Evolutionary conservation across 2,329 filamentous ascomycete species (phyloP).

Genomic region (Neobulgaria alba): DNA sequence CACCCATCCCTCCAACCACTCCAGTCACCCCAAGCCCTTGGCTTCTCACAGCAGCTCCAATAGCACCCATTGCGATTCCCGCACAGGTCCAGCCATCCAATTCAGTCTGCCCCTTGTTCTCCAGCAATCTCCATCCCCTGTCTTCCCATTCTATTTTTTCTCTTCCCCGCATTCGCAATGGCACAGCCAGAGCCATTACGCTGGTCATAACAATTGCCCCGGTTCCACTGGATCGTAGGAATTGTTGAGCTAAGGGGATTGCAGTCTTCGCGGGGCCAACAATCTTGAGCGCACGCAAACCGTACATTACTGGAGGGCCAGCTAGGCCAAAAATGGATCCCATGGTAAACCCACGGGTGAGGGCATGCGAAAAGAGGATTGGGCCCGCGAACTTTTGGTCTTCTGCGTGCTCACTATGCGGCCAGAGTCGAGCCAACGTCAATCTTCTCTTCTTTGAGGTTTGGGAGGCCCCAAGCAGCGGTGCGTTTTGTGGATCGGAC

Average conservation of each 20-base stretch:
- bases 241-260: slow-evolving; percentile 26
- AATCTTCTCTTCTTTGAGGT: not conserved
- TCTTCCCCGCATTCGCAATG: slow-evolving; percentile 43
- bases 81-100: slow-evolving; percentile 46
- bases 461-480: no score
- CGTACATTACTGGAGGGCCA: not conserved
- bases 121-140: slow-evolving; percentile 51
- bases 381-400: slow-evolving; percentile 47
- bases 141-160: slow-evolving; percentile 57
- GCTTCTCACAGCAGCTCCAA: slow-evolving; percentile 26
- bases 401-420: slow-evolving; percentile 50
- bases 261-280: slow-evolving; percentile 22
- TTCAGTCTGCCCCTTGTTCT: slow-evolving; percentile 47
- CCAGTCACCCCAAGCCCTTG: slow-evolving; percentile 33
- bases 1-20: slow-evolving; percentile 36
- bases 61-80: slow-evolving; percentile 33
- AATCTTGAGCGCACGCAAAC: slow-evolving; percentile 30
- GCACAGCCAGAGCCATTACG: slow-evolving; percentile 36
- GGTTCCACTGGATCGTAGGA: slow-evolving; percentile 39
- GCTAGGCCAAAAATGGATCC: slow-evolving; percentile 39
- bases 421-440: slow-evolving; percentile 43
- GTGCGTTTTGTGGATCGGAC: no score
- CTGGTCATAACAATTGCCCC: slow-evolving; percentile 38
- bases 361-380: slow-evolving; percentile 52
- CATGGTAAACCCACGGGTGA: slow-evolving; percentile 45